A percentile compares a stretch with the other conserved stretches of the same genome.
Conservation (phyloP, 1,284 basidiomycete species). For the Cutaneotrichosporon daszewskae region DNA sequence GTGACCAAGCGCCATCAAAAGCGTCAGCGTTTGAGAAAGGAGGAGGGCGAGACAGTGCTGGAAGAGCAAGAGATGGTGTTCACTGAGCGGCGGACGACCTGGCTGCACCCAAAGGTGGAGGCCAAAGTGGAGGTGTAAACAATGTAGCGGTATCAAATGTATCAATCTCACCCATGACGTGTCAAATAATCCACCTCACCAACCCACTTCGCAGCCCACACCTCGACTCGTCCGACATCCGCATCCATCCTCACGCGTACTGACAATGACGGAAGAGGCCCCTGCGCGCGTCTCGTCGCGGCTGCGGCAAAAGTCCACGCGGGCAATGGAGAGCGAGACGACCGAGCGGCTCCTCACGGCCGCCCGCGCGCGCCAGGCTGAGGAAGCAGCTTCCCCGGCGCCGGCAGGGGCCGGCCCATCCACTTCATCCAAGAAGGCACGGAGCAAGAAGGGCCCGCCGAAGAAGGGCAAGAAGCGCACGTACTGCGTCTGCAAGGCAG, state of each 20-base stretch:
- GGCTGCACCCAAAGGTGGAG: conserved; percentile 2
- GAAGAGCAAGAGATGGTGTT: conserved; percentile 17
- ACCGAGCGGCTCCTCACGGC: conserved; percentile 21
- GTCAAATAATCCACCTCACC: neutral
- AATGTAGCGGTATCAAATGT: conserved; percentile 1
- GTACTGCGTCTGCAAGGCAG: conserved; percentile 35
- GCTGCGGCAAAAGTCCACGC: conserved; percentile 24
- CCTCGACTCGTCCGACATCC: no score
- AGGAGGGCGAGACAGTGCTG: conserved; percentile 7
- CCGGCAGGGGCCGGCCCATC: neutral
- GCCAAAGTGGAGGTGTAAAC: neutral
- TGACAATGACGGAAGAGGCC: conserved; percentile 3
- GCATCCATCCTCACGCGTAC: neutral
- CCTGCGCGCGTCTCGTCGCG: conserved; percentile 21
- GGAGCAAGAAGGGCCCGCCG: neutral
- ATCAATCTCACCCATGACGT: neutral
- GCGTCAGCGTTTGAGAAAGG: conserved; percentile 1
- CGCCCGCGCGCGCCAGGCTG: neutral
- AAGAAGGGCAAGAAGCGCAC: conserved; percentile 19
- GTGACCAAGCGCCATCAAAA: conserved; percentile 8
- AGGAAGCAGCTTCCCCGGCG: neutral
- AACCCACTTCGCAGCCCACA: no score
- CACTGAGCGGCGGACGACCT: conserved; percentile 10
- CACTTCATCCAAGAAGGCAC: neutral
- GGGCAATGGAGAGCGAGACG: conserved; percentile 28